Percentiles rank a stretch among this genome's conserved stretches.
phyloP scores from a whole-genome alignment of 2,329 filamentous ascomycete species.

The Alternaria brassicae region DNA sequence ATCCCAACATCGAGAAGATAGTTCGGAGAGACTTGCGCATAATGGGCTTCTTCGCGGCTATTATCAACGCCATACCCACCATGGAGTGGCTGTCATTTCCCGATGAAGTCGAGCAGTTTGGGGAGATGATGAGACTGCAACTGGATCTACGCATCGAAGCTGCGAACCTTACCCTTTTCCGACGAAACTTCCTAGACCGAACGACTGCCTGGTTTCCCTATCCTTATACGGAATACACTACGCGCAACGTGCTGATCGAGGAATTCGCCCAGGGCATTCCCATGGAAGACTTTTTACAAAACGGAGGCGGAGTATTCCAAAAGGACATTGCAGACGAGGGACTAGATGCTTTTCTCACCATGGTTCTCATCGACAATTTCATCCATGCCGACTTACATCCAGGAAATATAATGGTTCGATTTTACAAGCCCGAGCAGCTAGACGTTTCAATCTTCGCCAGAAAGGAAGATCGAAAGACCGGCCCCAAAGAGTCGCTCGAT shows the following conservation, averaged over 20 bases:
- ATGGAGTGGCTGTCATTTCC: constrained; percentile 98
- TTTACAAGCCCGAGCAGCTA: constrained; percentile 82
- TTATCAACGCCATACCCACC: constrained; percentile 86
- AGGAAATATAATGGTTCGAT: constrained; percentile 99
- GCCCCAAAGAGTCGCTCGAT: constrained; percentile 65
- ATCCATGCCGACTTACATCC: constrained; percentile 96
- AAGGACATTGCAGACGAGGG: constrained; percentile 94
- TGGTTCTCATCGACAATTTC: constrained; percentile 97
- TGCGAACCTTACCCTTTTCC: constrained; percentile 86
- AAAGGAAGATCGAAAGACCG: constrained; percentile 43
- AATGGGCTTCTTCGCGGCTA: constrained; percentile 87
- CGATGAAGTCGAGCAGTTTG: constrained; percentile 92
- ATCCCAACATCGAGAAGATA: constrained; percentile 86
- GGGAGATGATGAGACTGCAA: constrained; percentile 98
- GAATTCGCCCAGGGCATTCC: constrained; percentile 97
- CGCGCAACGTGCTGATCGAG: constrained; percentile 89
- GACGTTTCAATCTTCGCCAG: constrained; percentile 64
- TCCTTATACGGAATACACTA: constrained; percentile 90
- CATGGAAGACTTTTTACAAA: constrained; percentile 85
- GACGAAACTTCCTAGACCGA: constrained; percentile 86
- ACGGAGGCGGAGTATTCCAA: constrained; percentile 90
- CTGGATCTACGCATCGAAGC: constrained; percentile 94
- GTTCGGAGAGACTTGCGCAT: constrained; percentile 92
- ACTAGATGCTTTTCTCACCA: constrained; percentile 92
- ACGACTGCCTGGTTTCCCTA: constrained; percentile 97